Base-by-base conservation (phyloP, 345 rosid genomes). In the Rhodamnia argentea region DNA sequence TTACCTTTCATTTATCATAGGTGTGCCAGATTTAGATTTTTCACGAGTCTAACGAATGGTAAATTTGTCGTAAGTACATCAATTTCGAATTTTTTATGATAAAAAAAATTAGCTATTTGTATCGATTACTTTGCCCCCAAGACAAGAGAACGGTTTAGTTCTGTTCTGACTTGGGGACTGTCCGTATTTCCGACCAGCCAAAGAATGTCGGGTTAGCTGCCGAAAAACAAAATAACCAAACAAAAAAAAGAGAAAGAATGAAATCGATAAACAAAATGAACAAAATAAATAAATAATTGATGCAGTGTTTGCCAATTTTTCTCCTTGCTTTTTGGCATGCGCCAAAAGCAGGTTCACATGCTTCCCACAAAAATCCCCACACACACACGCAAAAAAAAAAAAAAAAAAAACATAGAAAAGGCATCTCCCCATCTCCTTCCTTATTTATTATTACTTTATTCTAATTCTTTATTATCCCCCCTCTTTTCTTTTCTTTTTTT, bases 301-400 rank as follows among this genome's bases (percentile, higher is more conserved):
- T 10, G 27, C 83, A 60, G 58, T 37, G 87, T 50, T 24, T 20
- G 84, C 16, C 84, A 83, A 51, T 51, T 29, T 54, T 27, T 50
- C 52, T 3, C 52, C 52, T 37, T 12, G 42, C 75, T 29, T 93
- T 89, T 90, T 60, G 75, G 94, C 95, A 92, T 86, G 95, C 93
- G 88, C 47, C 10, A 37, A 70, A 70, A 40, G 95, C 57, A 57
- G 23, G 42, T 82, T 87, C 94, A 91, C 93, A 92, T 93, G 95
- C 92, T 90, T 50, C 57, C 90, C 94, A 88, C 89, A 52, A n/a
- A 37, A 83, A 29, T 11, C 15, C 42, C 20, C 85, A 15, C 8
- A 13, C 55, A 2, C 44, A 6, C 44, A 6, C 44, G 5, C 44
- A 42, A 47, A 86, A 5, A 2, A 47, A 50, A 11, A 50, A 50